Percentiles rank a stretch among this genome's conserved stretches.
These are phyloP conservation scores for Pythium coloratum DNA, from an alignment of 352 stramenopile species.

Conservation along the genomic window DNA sequence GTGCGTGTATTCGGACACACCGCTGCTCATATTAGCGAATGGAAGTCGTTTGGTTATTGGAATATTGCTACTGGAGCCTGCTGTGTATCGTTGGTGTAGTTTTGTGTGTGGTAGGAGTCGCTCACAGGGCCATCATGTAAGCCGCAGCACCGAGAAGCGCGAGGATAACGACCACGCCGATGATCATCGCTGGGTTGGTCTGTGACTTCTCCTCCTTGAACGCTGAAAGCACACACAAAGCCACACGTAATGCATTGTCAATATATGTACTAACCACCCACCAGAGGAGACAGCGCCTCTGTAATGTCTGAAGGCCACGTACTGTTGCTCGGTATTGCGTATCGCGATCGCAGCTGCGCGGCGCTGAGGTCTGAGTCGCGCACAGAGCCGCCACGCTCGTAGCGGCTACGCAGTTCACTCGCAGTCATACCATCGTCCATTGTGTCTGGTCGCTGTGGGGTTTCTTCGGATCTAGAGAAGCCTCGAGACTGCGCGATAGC, in stretches of 20 bases:
- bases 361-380: constrained; percentile 78
- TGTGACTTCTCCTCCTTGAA: constrained; percentile 69
- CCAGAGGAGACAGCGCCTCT: not conserved
- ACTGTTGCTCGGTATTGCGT: constrained; percentile 84
- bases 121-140: constrained; percentile 54
- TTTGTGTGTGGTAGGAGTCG: not conserved
- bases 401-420: constrained; percentile 69
- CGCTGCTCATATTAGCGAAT: not conserved
- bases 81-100: not conserved
- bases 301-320: constrained; percentile 20
- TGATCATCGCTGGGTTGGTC: constrained; percentile 47
- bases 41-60: not conserved
- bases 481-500: not conserved
- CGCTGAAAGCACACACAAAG: constrained; percentile 31
- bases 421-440: constrained; percentile 69
- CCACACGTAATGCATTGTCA: not conserved
- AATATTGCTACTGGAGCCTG: too few species aligned
- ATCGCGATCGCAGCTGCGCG: constrained; percentile 72
- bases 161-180: constrained; percentile 49
- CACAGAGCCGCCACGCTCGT: constrained; percentile 71
- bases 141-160: constrained; percentile 47
- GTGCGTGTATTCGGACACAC: not conserved
- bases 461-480: not conserved
- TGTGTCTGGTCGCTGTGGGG: not conserved
- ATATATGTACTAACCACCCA: not conserved